These are phyloP conservation scores for Fusarium drepaniforme DNA, from an alignment of 2,329 filamentous ascomycete species.

Conservation along the genomic window DNA sequence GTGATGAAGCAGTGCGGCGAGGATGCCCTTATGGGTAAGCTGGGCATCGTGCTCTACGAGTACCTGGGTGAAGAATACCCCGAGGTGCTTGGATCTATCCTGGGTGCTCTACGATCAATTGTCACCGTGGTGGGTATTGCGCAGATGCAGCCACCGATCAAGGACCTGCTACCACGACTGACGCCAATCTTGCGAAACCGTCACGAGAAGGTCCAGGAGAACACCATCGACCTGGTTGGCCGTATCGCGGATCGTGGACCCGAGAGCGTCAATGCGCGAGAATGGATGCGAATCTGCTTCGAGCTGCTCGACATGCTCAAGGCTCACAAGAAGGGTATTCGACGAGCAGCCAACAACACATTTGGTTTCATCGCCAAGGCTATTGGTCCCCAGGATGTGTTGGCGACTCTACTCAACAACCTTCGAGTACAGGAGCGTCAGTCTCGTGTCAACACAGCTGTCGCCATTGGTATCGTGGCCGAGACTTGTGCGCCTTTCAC, in stretches of 20 bases:
- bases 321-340: slow-evolving; percentile 99
- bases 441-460: slow-evolving; percentile 97
- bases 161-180: slow-evolving; percentile 91
- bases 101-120: slow-evolving; percentile 94
- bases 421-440: slow-evolving; percentile 97
- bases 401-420: slow-evolving; percentile 96
- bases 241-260: slow-evolving; percentile 98
- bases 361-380: slow-evolving; percentile 99
- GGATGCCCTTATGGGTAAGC: slow-evolving; percentile 94
- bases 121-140: slow-evolving; percentile 98
- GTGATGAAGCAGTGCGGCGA: slow-evolving; percentile 99
- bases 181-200: slow-evolving; percentile 98
- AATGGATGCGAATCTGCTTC: slow-evolving; percentile 99
- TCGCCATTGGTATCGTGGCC: slow-evolving; percentile 97
- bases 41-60: slow-evolving; percentile 95
- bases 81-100: slow-evolving; percentile 95
- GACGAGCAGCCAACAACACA: slow-evolving; percentile 98
- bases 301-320: slow-evolving; percentile 99
- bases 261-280: slow-evolving; percentile 94
- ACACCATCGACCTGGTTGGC: slow-evolving; percentile 97
- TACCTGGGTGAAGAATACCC: slow-evolving; percentile 99
- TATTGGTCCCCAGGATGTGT: slow-evolving; percentile 96
- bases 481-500: slow-evolving; percentile 99
- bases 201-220: slow-evolving; percentile 99
- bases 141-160: slow-evolving; percentile 98